Evolutionary conservation across 2,329 filamentous ascomycete genomes (phyloP).

Genomic region (Grosmannia penicillata): DNA sequence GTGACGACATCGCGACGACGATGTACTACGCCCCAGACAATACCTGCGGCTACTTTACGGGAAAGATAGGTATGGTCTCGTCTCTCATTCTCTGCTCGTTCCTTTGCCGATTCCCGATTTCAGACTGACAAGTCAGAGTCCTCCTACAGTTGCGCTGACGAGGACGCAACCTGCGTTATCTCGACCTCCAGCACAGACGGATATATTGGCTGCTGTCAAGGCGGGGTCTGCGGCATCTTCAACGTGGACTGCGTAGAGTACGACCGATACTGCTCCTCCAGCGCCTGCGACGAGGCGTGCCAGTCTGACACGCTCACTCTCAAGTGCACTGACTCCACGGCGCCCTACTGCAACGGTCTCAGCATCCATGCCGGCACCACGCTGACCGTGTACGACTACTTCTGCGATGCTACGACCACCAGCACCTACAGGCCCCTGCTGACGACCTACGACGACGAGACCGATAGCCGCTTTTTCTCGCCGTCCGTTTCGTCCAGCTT

Average conservation of each 20-base stretch:
- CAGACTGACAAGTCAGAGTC: neutral
- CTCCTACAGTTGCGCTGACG: constrained; percentile 7
- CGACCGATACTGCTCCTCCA: neutral
- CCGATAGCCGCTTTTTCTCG: constrained; percentile 8
- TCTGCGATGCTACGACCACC: constrained; percentile 2
- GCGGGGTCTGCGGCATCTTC: constrained; percentile 5
- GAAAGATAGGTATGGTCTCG: neutral
- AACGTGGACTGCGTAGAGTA: constrained; percentile 6
- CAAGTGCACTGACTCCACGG: constrained; percentile 6
- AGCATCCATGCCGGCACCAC: constrained; percentile 7
- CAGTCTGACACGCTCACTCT: constrained; percentile 3
- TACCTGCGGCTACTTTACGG: constrained; percentile 9
- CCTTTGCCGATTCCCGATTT: neutral
- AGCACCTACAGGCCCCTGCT: constrained; percentile 3
- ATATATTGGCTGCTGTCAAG: constrained; percentile 9
- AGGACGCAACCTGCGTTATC: constrained; percentile 5
- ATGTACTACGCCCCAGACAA: constrained; percentile 9
- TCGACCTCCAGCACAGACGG: constrained; percentile 3
- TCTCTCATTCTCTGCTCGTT: neutral
- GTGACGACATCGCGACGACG: constrained; percentile 2
- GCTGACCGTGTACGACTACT: constrained; percentile 8
- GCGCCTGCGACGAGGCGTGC: constrained; percentile 5
- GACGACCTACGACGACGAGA: constrained; percentile 9
- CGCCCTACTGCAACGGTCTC: constrained; percentile 9
- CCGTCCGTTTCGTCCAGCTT: neutral